A percentile compares a stretch with the other conserved stretches of the same genome.
Evolutionary conservation across 2,329 filamentous ascomycete species (phyloP).

Genomic region (Magnaporthiopsis incrustans): DNA sequence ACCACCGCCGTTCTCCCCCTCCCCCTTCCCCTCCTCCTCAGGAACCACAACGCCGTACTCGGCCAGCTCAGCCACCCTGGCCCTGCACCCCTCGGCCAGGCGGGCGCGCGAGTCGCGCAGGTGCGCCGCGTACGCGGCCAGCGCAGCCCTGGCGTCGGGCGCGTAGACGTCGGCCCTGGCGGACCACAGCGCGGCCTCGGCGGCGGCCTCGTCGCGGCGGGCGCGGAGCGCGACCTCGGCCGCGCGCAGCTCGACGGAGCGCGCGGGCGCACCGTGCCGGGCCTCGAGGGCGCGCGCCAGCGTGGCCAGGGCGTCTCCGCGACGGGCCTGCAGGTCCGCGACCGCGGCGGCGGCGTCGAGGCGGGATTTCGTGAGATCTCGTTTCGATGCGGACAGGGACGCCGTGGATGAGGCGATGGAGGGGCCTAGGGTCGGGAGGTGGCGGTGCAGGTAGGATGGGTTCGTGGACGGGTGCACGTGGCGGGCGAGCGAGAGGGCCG

Average conservation of each 20-base stretch:
- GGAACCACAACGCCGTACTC: conserved; percentile 40
- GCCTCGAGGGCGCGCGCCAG: conserved; percentile 44
- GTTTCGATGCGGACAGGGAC: conserved; percentile 21
- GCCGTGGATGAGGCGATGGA: conserved; percentile 29
- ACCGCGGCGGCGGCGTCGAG: conserved; percentile 29
- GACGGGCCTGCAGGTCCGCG: conserved; percentile 27
- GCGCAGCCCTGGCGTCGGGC: conserved; percentile 31
- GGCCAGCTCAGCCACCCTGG: conserved; percentile 33
- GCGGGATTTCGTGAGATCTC: conserved; percentile 29
- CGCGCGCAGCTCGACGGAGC: conserved; percentile 43
- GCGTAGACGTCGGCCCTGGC: conserved; percentile 35
- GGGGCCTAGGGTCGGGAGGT: conserved; percentile 39
- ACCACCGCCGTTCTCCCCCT: conserved; percentile 19
- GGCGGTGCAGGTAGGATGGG: conserved; percentile 50
- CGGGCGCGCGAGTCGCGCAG: conserved; percentile 39
- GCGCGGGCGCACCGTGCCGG: conserved; percentile 45
- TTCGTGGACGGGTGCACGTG: conserved; percentile 41
- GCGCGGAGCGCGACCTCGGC: conserved; percentile 35
- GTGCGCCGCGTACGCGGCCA: conserved; percentile 40
- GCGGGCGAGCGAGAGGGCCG: conserved; percentile 40
- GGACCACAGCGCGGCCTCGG: conserved; percentile 24
- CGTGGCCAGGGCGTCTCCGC: conserved; percentile 21
- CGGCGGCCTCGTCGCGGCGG: conserved; percentile 31
- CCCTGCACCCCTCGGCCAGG: conserved; percentile 33
- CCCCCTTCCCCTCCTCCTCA: conserved; percentile 8